Evolutionary conservation across 1,284 basidiomycete genomes (phyloP).

Genomic region (Trametes pubescens): DNA sequence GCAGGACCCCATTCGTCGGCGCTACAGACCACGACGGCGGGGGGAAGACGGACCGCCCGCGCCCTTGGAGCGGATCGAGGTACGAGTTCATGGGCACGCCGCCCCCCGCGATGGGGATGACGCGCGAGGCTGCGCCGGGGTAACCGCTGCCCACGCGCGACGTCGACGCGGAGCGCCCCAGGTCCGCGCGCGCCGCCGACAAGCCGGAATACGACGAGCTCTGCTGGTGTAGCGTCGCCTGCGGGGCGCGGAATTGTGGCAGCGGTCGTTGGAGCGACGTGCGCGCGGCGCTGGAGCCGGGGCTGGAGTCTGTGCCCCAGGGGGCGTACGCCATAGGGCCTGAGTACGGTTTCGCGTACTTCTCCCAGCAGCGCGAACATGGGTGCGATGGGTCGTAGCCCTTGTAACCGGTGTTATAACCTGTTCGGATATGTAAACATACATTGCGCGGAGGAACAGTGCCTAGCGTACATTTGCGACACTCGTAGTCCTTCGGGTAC

Average conservation of each 20-base stretch:
- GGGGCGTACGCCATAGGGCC: conserved; percentile 67
- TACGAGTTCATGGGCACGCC: conserved; percentile 37
- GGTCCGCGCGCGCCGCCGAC: background rate
- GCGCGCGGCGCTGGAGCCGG: conserved; percentile 27
- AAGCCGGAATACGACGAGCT: conserved; percentile 26
- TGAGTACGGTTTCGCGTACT: conserved; percentile 64
- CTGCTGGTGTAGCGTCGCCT: conserved; percentile 31
- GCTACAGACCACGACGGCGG: conserved; percentile 28
- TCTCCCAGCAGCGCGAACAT: conserved; percentile 75
- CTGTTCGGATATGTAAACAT: conserved; percentile 45
- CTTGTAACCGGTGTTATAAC: conserved; percentile 77
- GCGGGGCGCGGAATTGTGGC: conserved; percentile 42
- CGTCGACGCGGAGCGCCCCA: conserved; percentile 34
- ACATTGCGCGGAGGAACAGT: too few relatives aligned
- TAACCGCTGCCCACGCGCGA: conserved; percentile 29
- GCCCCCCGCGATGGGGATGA: conserved; percentile 37
- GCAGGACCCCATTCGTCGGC: conserved; percentile 6
- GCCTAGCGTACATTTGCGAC: conserved; percentile 55
- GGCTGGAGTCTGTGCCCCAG: conserved; percentile 43
- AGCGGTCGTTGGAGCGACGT: conserved; percentile 51
- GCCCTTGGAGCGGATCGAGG: conserved; percentile 29
- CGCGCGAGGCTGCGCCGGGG: conserved; percentile 35
- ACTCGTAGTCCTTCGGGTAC: conserved; percentile 68
- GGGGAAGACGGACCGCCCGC: conserved; percentile 17
- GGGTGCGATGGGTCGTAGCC: conserved; percentile 69